Base-by-base conservation (phyloP, 208 protist genomes). In the Endotrypanum monterogeii region DNA sequence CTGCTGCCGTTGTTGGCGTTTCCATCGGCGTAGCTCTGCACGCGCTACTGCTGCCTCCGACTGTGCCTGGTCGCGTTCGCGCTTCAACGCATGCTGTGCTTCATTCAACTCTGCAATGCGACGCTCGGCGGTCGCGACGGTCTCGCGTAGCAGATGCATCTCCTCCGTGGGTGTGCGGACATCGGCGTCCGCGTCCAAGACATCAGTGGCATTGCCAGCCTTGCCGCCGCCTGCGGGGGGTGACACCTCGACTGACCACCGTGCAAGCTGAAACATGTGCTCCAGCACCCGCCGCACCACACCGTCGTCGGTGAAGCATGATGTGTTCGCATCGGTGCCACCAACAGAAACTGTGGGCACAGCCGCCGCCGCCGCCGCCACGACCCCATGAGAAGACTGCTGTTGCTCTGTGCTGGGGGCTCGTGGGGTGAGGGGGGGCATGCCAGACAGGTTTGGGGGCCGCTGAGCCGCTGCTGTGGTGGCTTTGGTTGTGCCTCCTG, bases 21-120 rank as follows among this genome's bases (percentile, higher is more conserved):
- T 88, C 87, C 85, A 90, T 12, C 91, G 80, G 5, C 91, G 88
- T 28, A 95, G 79, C 72, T 95, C 87, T 35, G 91, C 86, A 37
- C 86, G 77, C 20, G 86, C 86, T 3, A 94, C 72, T 9, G 89
- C 91, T 0, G 89, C 91, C 76, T 96, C 91, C 28, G 91, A 96
- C 46, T 85, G 82, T 2, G 89, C 88, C 60, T 85, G 83, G 58
- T 96, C 85, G 44, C 89, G 83, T 73, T 84, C 82, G 54, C 71
- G 72, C 71, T 93, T 85, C 8, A 89, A 69, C 11, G 67, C 70
- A 28, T 60, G 70, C 54, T 71, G 77, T 25, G 83, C 70, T 25
- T 58, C 57, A 12, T 74, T 62, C 1, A 83, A 54, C n/a, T 71
- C 65, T 30, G 48, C 82, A 8, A 75, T 73, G 57, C 78, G 86